A percentile compares a stretch with the other conserved stretches of the same genome.
Conservation (phyloP, 352 stramenopile genomes). For the Elongisporangium senticosum region DNA sequence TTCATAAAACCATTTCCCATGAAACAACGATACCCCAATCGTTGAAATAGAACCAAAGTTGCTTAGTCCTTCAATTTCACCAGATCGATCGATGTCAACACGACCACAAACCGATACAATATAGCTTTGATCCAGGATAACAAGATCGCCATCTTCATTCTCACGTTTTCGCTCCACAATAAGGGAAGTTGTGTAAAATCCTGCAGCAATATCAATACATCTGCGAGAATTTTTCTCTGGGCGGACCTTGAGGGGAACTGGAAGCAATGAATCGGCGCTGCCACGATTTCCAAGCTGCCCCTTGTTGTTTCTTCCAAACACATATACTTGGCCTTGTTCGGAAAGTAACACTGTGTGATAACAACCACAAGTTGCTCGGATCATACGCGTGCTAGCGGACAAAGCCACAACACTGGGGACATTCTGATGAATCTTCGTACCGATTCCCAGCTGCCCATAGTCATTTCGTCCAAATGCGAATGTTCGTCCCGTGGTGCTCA, state of each 20-base stretch:
- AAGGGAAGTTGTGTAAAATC: constrained; percentile 85
- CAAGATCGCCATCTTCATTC: constrained; percentile 61
- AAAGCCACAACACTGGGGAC: constrained; percentile 60
- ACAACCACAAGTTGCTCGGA: constrained; percentile 73
- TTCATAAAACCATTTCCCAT: constrained; percentile 93
- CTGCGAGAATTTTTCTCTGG: constrained; percentile 71
- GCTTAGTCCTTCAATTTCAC: constrained; percentile 82
- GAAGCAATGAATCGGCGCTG: constrained; percentile 74
- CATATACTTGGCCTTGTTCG: constrained; percentile 78
- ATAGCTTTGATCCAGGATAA: constrained; percentile 59
- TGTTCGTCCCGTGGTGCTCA: constrained; percentile 54
- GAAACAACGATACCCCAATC: constrained; percentile 60
- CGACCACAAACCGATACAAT: constrained; percentile 67
- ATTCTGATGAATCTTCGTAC: constrained; percentile 82
- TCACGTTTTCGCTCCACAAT: constrained; percentile 82
- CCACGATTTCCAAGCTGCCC: constrained; percentile 82
- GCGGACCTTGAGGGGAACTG: constrained; percentile 77
- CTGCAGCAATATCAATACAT: constrained; percentile 77
- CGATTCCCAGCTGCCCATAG: constrained; percentile 83
- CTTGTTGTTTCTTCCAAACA: constrained; percentile 88
- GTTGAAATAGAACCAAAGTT: constrained; percentile 87
- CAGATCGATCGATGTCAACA: constrained; percentile 82
- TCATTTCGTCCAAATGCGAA: constrained; percentile 86
- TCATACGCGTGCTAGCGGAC: constrained; percentile 64
- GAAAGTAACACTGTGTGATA: constrained; percentile 85